Conservation (phyloP, 164 flowering plant species). For the Liriodendron chinense region DNA sequence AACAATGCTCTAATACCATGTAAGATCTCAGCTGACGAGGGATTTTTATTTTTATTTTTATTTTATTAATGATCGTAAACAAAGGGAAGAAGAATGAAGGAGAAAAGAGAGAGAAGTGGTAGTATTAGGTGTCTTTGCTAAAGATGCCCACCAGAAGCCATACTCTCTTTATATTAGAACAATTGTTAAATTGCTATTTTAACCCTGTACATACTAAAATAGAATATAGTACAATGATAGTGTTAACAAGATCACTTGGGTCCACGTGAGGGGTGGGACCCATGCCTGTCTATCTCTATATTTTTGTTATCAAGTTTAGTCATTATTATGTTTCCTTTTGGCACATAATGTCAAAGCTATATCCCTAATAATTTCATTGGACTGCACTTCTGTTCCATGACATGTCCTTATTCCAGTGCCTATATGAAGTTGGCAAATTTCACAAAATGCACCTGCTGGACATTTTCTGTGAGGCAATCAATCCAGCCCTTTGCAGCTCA, state of each 20-base stretch:
- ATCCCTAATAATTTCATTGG: neutral
- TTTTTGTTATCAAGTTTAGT: neutral
- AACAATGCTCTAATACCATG: too few species aligned
- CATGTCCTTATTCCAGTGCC: conserved; percentile 46
- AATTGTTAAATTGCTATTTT: too few species aligned
- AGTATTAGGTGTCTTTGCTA: too few species aligned
- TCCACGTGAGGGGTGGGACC: neutral
- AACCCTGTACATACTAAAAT: too few species aligned
- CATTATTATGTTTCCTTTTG: neutral
- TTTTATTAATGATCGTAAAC: too few species aligned
- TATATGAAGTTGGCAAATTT: conserved; percentile 68
- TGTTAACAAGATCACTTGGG: neutral
- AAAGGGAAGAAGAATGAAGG: too few species aligned
- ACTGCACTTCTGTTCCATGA: conserved; percentile 2
- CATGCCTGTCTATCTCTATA: neutral
- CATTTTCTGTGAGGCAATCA: conserved; percentile 71
- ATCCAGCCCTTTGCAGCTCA: conserved; percentile 40
- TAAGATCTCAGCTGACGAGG: too few species aligned
- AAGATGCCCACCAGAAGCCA: too few species aligned
- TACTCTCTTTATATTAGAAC: too few species aligned
- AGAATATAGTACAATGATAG: neutral
- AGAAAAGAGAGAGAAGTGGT: too few species aligned
- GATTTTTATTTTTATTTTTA: too few species aligned
- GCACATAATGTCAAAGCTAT: neutral
- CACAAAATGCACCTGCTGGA: conserved; percentile 55